These are phyloP conservation scores for Diutina sp. DNA, from an alignment of 1,139 yeast genomes.

Conservation along the genomic window DNA sequence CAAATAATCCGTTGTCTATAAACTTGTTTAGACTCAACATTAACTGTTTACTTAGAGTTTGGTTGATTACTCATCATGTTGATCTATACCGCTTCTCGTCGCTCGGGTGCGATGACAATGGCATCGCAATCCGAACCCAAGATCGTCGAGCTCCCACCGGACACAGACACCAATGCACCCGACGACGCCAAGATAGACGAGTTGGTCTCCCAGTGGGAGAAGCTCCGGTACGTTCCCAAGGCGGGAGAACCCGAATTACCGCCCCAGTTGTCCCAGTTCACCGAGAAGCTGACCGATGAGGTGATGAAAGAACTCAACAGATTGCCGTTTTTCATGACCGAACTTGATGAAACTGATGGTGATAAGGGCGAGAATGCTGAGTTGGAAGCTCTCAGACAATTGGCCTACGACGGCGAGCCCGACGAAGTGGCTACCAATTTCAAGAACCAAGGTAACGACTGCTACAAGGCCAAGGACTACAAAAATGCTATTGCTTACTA, in stretches of 20 bases:
- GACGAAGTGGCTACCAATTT: constrained; percentile 83
- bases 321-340: constrained; percentile 90
- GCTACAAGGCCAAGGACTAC: constrained; percentile 58
- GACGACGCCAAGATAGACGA: constrained; percentile 7
- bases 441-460: constrained; percentile 87
- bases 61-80: no score
- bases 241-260: constrained; percentile 76
- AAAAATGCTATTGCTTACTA: constrained; percentile 69
- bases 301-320: constrained; percentile 69
- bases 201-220: constrained; percentile 37
- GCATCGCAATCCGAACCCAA: constrained; percentile 1
- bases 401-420: constrained; percentile 95
- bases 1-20: no score
- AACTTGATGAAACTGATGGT: constrained; percentile 65
- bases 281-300: constrained; percentile 61
- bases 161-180: neutral
- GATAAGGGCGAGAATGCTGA: constrained; percentile 65
- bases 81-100: neutral
- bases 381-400: constrained; percentile 78
- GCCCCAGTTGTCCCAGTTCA: constrained; percentile 62
- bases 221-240: constrained; percentile 48
- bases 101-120: neutral
- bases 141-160: neutral
- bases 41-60: no score
- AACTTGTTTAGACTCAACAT: no score